A percentile compares a stretch with the other conserved stretches of the same genome.
These are phyloP conservation scores for Pythium apleroticum DNA, from an alignment of 352 stramenopile species.

Conservation along the genomic window DNA sequence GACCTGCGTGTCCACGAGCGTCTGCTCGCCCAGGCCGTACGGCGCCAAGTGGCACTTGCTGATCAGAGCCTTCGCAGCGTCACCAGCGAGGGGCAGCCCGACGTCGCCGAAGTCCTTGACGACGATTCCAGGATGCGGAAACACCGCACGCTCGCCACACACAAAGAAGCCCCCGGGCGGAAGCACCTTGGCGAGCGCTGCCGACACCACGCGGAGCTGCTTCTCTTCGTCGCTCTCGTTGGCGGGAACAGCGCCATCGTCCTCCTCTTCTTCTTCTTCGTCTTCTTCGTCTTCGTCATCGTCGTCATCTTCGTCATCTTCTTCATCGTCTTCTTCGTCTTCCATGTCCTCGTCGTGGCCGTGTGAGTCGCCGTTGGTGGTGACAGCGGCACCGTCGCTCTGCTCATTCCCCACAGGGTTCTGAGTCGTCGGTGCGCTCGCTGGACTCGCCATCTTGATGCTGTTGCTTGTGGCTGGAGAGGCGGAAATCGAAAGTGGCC, in stretches of 20 bases:
- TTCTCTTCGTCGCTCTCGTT: conserved; percentile 2
- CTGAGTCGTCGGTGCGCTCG: not conserved
- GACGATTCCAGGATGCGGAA: conserved; percentile 6
- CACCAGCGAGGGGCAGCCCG: conserved; percentile 1
- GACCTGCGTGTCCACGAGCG: conserved; percentile 18
- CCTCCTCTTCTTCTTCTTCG: conserved; percentile 10
- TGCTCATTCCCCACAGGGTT: not conserved
- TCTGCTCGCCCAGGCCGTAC: conserved; percentile 23
- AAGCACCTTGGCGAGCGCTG: conserved; percentile 14
- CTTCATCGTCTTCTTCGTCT: not conserved
- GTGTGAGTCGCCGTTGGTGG: not conserved
- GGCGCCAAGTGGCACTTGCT: conserved; percentile 18
- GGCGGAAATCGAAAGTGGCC: too few relatives aligned
- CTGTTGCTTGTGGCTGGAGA: not conserved
- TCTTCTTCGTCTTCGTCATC: conserved; percentile 6
- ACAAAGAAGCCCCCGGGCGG: conserved; percentile 19
- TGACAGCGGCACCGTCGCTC: not conserved
- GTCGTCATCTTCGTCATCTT: conserved; percentile 5
- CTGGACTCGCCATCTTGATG: not conserved
- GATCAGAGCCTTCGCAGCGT: conserved; percentile 8
- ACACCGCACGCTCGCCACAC: not conserved
- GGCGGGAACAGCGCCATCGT: not conserved
- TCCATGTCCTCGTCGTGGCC: not conserved
- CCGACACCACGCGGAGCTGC: conserved; percentile 10
- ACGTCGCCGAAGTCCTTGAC: conserved; percentile 15